A percentile compares a stretch with the other conserved stretches of the same genome.
These are phyloP conservation scores for Linderniella brevidens DNA, from an alignment of 257 asterid genomes.

Conservation along the genomic window DNA sequence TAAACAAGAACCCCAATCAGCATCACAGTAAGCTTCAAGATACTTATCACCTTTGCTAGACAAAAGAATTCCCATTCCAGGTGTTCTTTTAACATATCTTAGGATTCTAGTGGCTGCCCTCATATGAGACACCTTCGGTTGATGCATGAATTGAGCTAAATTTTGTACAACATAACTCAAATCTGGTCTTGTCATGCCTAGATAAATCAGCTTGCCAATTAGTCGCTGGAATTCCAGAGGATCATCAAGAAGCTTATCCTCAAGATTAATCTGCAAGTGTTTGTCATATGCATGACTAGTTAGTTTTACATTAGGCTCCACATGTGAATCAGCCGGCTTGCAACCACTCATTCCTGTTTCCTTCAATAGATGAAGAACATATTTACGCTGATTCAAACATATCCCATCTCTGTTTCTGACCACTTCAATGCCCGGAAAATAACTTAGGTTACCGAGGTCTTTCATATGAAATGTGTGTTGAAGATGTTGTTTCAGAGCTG, in stretches of 20 bases:
- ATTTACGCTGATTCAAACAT: not conserved
- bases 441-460: not conserved
- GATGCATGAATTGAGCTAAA: conserved; percentile 1
- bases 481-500: not conserved
- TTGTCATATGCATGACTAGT: not conserved
- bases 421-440: conserved; percentile 1
- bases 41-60: not conserved
- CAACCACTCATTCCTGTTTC: not conserved
- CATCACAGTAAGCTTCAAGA: not conserved
- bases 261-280: not conserved
- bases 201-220: not conserved
- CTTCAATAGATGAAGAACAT: not conserved
- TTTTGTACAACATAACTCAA: not conserved
- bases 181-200: conserved; percentile 2
- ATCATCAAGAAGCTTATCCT: too few relatives aligned
- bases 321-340: not conserved
- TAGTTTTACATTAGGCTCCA: not conserved
- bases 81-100: not conserved
- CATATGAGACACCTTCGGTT: not conserved
- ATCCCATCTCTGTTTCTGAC: not conserved
- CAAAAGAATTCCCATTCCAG: not conserved
- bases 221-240: not conserved
- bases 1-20: not conserved
- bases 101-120: not conserved
- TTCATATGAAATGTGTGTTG: not conserved